Base-by-base conservation (phyloP, 192 early-diverging fungal species). In the Polychytrium aggregatum region DNA sequence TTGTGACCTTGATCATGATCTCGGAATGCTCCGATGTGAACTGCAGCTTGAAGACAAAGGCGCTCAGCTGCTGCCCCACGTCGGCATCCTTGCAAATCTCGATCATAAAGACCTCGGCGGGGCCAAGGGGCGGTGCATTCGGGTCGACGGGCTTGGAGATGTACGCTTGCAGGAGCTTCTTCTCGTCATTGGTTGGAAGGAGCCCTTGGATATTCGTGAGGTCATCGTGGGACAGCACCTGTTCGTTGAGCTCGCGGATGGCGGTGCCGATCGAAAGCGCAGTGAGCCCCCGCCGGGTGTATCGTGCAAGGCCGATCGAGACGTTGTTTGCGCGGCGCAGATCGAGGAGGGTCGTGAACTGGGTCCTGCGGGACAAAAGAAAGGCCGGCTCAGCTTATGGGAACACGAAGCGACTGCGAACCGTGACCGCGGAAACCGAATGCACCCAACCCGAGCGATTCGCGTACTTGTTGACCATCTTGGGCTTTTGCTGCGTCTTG, bases 291-390 rank as follows among this genome's bases (percentile, higher is more conserved):
- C 59, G 59, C n/a, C 75, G 60, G 2, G 57, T 61, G 39, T 68
- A 78, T 8, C 64, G 51, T 10, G 66, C 61, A 20, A 76, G 48
- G 14, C 66, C 64, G 42, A 78, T 78, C 22, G 69, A 59, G 43
- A 78, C 67, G 34, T 78, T 77, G 34, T 78, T 73, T 1, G 73
- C 70, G 11, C 75, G 65, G 2, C 75, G 57, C 22, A 71, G 52
- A 41, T 75, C 69, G 20, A 78, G 55, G 14, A 78, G 50, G 20
- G 59, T 71, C 13, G 68, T 74, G 58, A 62, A 74, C 52, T 71
- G 68, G 16, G 59, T 57, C 35, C 68, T 68, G 44, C 14, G 44
- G 26, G 48, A 41, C 13, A 30, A 37, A 10, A 41, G 13, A 27
- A 27, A 20, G 42, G n/a, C n/a, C n/a, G n/a, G n/a, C n/a, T n/a